Evolutionary conservation across 2,329 filamentous ascomycete genomes (phyloP).

Genomic region (Fusarium metavorans): DNA sequence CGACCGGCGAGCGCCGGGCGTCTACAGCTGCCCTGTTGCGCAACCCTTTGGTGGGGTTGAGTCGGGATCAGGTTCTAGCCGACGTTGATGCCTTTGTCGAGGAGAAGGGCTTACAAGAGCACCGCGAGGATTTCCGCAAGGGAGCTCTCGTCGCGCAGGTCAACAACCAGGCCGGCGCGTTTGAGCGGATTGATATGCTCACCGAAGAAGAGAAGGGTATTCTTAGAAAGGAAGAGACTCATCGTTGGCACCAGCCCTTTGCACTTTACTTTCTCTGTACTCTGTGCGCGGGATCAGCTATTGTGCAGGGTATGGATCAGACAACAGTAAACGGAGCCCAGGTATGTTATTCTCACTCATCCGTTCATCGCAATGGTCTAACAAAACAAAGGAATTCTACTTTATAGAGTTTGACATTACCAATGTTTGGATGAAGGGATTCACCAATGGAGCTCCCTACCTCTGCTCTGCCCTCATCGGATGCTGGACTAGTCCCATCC

Average conservation of each 20-base stretch:
- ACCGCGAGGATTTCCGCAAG: conserved; percentile 60
- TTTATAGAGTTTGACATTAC: conserved; percentile 48
- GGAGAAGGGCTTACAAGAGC: conserved; percentile 48
- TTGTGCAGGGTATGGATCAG: conserved; percentile 76
- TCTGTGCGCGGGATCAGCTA: conserved; percentile 58
- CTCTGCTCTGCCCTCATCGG: conserved; percentile 60
- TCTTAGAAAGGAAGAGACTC: conserved; percentile 45
- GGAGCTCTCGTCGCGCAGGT: conserved; percentile 65
- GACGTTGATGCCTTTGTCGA: conserved; percentile 54
- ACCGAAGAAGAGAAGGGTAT: conserved; percentile 46
- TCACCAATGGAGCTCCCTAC: conserved; percentile 67
- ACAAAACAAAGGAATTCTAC: conserved; percentile 48
- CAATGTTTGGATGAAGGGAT: conserved; percentile 62
- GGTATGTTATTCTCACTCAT: conserved; percentile 54
- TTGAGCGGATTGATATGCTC: conserved; percentile 45
- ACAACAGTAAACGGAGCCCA: conserved; percentile 75
- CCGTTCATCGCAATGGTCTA: not conserved
- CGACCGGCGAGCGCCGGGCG: conserved; percentile 10
- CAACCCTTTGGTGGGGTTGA: conserved; percentile 49
- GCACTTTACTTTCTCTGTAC: conserved; percentile 52
- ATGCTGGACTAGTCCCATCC: conserved; percentile 52
- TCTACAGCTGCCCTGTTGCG: conserved; percentile 45
- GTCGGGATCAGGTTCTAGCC: conserved; percentile 44
- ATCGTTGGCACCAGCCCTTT: conserved; percentile 50
- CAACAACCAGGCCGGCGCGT: conserved; percentile 49